phyloP scores from a whole-genome alignment of 164 flowering plant species.

The Annona cherimola region DNA sequence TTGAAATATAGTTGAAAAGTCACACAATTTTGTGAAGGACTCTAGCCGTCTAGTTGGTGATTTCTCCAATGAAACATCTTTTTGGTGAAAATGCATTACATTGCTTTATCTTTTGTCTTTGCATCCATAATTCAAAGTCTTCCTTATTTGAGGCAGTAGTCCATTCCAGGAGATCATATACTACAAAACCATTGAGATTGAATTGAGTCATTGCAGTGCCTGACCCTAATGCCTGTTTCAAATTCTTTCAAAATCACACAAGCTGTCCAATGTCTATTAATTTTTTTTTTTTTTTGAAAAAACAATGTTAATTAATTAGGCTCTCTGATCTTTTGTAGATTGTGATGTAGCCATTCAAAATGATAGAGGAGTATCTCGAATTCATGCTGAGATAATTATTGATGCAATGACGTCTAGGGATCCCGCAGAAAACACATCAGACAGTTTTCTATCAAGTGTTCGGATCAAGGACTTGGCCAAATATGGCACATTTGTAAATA shows the following conservation, averaged over 20 bases:
- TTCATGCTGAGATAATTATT: constrained; percentile 76
- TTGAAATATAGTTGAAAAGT: too few relatives aligned
- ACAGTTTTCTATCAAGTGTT: constrained; percentile 29
- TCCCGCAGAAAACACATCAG: constrained; percentile 24
- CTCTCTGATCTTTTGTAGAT: constrained; percentile 34
- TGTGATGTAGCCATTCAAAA: constrained; percentile 72
- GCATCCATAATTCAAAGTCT: too few relatives aligned
- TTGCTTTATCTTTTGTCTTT: too few relatives aligned
- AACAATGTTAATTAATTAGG: background rate
- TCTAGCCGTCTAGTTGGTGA: too few relatives aligned
- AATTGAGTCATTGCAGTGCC: background rate
- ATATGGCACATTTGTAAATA: constrained; percentile 72
- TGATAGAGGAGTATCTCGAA: constrained; percentile 81
- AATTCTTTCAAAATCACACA: background rate
- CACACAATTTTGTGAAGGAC: too few relatives aligned
- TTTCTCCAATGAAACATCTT: too few relatives aligned
- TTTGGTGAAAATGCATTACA: too few relatives aligned
- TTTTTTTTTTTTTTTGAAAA: background rate
- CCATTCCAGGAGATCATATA: background rate
- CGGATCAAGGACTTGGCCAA: constrained; percentile 68
- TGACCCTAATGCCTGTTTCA: background rate
- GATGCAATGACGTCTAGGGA: constrained; percentile 45
- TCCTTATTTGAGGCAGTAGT: background rate
- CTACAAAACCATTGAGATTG: background rate
- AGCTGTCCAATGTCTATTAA: background rate